These are phyloP conservation scores for Candida orba DNA, from an alignment of 805 yeast genomes.

Conservation along the genomic window DNA sequence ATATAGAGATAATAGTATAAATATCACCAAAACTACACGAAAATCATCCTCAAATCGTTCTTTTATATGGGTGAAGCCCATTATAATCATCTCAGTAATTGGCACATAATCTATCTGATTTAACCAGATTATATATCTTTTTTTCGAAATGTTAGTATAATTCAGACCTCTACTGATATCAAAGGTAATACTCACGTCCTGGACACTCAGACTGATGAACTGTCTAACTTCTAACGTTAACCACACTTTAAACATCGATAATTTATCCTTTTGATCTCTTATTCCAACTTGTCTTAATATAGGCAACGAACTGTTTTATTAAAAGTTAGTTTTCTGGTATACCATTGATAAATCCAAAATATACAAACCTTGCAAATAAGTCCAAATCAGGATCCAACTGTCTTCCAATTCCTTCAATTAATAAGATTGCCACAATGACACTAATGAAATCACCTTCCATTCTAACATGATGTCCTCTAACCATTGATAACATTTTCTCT, in stretches of 20 bases:
- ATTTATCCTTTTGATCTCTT: constrained; percentile 56
- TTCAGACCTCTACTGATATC: background rate
- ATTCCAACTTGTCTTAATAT: constrained; percentile 62
- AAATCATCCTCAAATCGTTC: background rate
- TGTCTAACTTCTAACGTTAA: constrained; percentile 82
- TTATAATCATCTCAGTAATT: constrained; percentile 34
- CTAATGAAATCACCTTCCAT: constrained; percentile 97
- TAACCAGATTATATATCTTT: constrained; percentile 45
- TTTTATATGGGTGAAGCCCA: background rate
- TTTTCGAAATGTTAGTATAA: constrained; percentile 6
- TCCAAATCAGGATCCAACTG: constrained; percentile 90
- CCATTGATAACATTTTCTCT: constrained; percentile 85
- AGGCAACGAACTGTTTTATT: constrained; percentile 26
- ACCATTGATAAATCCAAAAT: constrained; percentile 29
- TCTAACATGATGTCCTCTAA: constrained; percentile 86
- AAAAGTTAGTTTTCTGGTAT: constrained; percentile 22
- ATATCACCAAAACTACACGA: too few species aligned
- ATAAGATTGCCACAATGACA: constrained; percentile 85
- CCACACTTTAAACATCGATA: constrained; percentile 89
- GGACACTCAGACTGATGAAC: constrained; percentile 74
- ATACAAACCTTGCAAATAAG: constrained; percentile 92
- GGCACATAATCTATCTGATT: constrained; percentile 61
- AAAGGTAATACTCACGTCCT: constrained; percentile 47
- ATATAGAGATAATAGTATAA: too few species aligned
- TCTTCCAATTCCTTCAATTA: constrained; percentile 92